Percentiles rank a stretch among this genome's conserved stretches.
phyloP scores from a whole-genome alignment of 1,284 basidiomycete species.

The Cutaneotrichosporon cutaneum region DNA sequence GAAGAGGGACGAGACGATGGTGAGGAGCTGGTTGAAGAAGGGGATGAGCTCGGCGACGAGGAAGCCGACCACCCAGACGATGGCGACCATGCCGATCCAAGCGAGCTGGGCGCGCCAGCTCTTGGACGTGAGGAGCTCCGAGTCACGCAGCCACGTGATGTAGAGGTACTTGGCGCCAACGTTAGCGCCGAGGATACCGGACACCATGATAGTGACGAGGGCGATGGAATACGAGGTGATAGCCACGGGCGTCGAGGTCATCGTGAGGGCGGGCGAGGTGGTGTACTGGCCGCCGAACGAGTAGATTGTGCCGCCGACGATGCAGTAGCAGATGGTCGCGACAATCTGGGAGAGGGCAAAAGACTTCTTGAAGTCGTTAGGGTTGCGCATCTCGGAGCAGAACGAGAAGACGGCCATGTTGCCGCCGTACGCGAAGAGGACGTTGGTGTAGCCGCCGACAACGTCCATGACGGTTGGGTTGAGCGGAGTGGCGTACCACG shows the following conservation, averaged over 20 bases:
- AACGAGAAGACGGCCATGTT: slow-evolving; percentile 47
- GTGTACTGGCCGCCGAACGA: slow-evolving; percentile 44
- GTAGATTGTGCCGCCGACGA: slow-evolving; percentile 42
- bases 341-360: slow-evolving; percentile 41
- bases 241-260: slow-evolving; percentile 35
- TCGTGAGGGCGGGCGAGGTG: slow-evolving; percentile 43
- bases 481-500: slow-evolving; percentile 35
- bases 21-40: slow-evolving; percentile 50
- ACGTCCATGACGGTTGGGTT: slow-evolving; percentile 38
- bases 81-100: slow-evolving; percentile 42
- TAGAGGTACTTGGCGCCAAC: slow-evolving; percentile 49
- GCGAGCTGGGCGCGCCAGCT: slow-evolving; percentile 32
- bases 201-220: slow-evolving; percentile 46
- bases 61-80: slow-evolving; percentile 46
- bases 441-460: slow-evolving; percentile 44
- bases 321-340: slow-evolving; percentile 35
- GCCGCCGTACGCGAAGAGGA: slow-evolving; percentile 46
- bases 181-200: slow-evolving; percentile 44
- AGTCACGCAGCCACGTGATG: slow-evolving; percentile 37
- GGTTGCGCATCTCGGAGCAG: slow-evolving; percentile 45
- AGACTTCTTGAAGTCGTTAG: slow-evolving; percentile 48
- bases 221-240: slow-evolving; percentile 43
- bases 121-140: slow-evolving; percentile 37
- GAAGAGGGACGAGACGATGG: slow-evolving; percentile 46
- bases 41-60: slow-evolving; percentile 45